Evolutionary conservation across 1,139 yeast genomes (phyloP).

Genomic region (Kodamaea anthophila): DNA sequence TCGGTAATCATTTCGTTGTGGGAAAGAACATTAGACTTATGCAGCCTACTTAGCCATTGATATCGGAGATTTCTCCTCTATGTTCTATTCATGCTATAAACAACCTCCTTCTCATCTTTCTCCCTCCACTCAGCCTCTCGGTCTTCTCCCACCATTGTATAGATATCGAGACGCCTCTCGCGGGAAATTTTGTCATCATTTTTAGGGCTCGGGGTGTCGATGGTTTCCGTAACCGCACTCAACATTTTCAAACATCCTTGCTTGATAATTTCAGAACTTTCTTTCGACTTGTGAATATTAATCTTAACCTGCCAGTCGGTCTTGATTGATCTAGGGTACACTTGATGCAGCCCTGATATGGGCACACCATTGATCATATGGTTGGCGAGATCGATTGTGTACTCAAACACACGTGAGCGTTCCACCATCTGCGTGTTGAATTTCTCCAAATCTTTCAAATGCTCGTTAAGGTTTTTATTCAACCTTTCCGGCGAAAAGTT

Average conservation of each 20-base stretch:
- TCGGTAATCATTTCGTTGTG: too few species aligned
- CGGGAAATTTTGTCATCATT: conserved; percentile 4
- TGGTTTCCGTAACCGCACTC: conserved; percentile 8
- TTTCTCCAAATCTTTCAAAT: conserved; percentile 13
- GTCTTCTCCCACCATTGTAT: conserved; percentile 24
- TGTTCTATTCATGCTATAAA: conserved; percentile 10
- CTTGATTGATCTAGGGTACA: conserved; percentile 10
- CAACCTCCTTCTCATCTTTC: conserved; percentile 17
- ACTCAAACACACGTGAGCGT: conserved; percentile 8
- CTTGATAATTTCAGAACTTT: conserved; percentile 1
- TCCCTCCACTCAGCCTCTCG: conserved; percentile 22
- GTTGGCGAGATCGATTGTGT: conserved; percentile 9
- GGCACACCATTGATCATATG: conserved; percentile 11
- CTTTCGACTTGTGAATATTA: conserved; percentile 8
- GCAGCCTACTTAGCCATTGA: background rate
- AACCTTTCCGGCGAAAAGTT: conserved; percentile 13
- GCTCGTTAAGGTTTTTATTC: conserved; percentile 11
- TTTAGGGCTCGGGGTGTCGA: conserved; percentile 2
- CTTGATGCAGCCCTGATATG: conserved; percentile 5
- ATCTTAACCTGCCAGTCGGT: conserved; percentile 12
- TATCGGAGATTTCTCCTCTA: background rate
- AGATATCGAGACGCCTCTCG: conserved; percentile 17
- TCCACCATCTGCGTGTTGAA: conserved; percentile 11
- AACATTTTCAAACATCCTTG: conserved; percentile 9
- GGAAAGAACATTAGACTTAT: too few species aligned